Conservation (phyloP, 164 flowering plant genomes). For the Pachysandra terminalis region DNA sequence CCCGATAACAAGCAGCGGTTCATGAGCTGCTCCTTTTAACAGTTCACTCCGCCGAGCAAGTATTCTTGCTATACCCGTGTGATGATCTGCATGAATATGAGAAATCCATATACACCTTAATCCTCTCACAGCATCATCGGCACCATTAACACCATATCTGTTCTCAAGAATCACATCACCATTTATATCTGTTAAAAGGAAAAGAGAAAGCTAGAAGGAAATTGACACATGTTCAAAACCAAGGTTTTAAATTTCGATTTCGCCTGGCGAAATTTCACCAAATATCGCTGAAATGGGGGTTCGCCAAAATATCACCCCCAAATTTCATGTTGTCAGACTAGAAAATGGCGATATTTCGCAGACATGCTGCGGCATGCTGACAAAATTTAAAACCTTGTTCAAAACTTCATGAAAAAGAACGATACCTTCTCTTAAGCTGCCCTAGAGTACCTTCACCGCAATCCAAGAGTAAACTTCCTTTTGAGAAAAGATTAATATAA, state of each 20-base stretch:
- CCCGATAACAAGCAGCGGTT: constrained; percentile 82
- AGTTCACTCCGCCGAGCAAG: constrained; percentile 77
- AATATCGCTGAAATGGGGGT: too few relatives aligned
- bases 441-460: constrained; percentile 99
- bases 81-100: constrained; percentile 99
- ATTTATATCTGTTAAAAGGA: neutral
- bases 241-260: too few relatives aligned
- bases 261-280: too few relatives aligned
- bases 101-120: constrained; percentile 88
- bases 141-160: constrained; percentile 86
- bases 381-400: too few relatives aligned
- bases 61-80: constrained; percentile 86
- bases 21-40: constrained; percentile 57
- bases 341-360: too few relatives aligned
- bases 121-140: constrained; percentile 67
- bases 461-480: constrained; percentile 83
- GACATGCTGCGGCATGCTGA: too few relatives aligned
- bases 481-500: constrained; percentile 81
- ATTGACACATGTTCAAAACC: too few relatives aligned
- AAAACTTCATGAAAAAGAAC: neutral
- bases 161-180: constrained; percentile 4
- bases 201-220: neutral
- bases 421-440: constrained; percentile 94
- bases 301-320: too few relatives aligned
- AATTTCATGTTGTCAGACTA: too few relatives aligned